Evolutionary conservation across 2,329 filamentous ascomycete genomes (phyloP), one percentile per base, ranked within the genome.

Genomic region (Fusarium cyanostomum): DNA sequence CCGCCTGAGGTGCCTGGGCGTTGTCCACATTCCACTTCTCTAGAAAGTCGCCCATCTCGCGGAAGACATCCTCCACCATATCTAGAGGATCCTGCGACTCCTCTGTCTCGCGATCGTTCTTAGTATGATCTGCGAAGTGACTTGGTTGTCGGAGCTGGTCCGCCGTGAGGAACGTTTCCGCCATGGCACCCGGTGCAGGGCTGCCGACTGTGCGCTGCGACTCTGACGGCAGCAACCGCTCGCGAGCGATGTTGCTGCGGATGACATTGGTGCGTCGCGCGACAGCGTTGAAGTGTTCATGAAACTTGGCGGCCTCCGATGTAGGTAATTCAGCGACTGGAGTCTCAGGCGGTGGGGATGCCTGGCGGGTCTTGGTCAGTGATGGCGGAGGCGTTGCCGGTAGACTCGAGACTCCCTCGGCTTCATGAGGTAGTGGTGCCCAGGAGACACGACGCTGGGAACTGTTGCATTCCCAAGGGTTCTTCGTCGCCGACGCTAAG

Each of bases 261-360:
- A 70, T 66, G 5, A 66, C 64, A 35, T 71, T 73, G 48, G 71
- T 67, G 15, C 76, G 76, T 18, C 70, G 74, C n/a, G 75, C 78
- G 34, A 83, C 74, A 1, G 75, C 76, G 26, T 77, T 74, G 60
- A 85, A 85, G 63, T 85, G 82, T n/a, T 77, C 77, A 15, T 70
- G 73, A 45, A 84, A 85, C 45, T 74, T 78, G 28, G 74, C 68
- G 46, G 76, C 74, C 8, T 74, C 71, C 3, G 71, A 74, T 2
- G 69, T 71, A 3, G 74, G 75, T 7, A 80, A 66, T 8, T 78
- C 71, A 18, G 73, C 66, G 8, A 78, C 67, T 2, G 72, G 63
- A 9, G 66, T 70, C 8, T 74, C 67, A 7, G 82, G 82, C 2
- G 82, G 82, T 7, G 82, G 82, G 8, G 82, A 84, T 7, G 72